Percentiles rank a stretch among this genome's conserved stretches.
These are phyloP conservation scores for Komagataella pastoris DNA, from an alignment of 805 yeast genomes.

Conservation along the genomic window DNA sequence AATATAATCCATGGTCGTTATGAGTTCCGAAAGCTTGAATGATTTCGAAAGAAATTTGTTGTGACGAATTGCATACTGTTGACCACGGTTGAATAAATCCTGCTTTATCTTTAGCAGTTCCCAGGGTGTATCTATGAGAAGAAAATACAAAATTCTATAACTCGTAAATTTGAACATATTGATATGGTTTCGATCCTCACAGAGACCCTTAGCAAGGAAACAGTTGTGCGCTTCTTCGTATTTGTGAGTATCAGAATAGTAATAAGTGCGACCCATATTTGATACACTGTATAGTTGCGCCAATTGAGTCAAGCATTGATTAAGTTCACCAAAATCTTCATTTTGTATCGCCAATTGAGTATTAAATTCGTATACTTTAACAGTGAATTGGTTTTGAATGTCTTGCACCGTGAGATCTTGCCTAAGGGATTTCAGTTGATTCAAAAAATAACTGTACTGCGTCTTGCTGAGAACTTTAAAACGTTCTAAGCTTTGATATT, in stretches of 20 bases:
- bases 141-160: constrained; percentile 60
- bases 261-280: neutral
- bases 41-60: neutral
- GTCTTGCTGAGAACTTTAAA: neutral
- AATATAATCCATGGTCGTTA: constrained; percentile 17
- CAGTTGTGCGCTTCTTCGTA: constrained; percentile 17
- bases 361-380: constrained; percentile 72
- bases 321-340: constrained; percentile 84
- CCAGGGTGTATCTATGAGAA: constrained; percentile 54
- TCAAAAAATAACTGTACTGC: constrained; percentile 66
- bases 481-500: constrained; percentile 33
- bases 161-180: constrained; percentile 52
- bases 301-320: constrained; percentile 84
- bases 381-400: constrained; percentile 64
- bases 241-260: constrained; percentile 11
- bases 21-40: constrained; percentile 3
- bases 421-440: constrained; percentile 83
- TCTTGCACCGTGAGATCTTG: constrained; percentile 92
- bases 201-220: neutral
- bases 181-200: constrained; percentile 6
- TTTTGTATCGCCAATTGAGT: constrained; percentile 78
- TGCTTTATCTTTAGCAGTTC: constrained; percentile 34
- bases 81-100: constrained; percentile 5
- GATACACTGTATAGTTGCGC: constrained; percentile 38
- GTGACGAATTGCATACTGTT: neutral